phyloP scores from a whole-genome alignment of 2,329 filamentous ascomycete genomes.

The Podosphaera leucotricha region DNA sequence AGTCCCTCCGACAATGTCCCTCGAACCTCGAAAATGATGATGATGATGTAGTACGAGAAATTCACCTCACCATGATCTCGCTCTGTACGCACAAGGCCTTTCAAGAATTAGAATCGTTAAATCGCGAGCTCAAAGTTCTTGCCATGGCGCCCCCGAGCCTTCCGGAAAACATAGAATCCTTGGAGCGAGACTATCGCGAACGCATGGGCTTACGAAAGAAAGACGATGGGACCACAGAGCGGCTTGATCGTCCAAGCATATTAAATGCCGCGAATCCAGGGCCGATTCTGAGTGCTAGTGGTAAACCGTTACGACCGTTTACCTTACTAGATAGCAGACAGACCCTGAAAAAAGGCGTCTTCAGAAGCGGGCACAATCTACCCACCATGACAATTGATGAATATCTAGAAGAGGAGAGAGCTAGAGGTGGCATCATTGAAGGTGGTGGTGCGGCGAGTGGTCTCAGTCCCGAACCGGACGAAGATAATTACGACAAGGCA shows the following conservation, averaged over 20 bases:
- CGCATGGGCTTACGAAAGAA: conserved; percentile 17
- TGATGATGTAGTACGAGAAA: conserved; percentile 49
- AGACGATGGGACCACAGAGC: conserved; percentile 35
- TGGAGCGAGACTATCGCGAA: conserved; percentile 24
- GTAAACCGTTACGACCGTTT: conserved; percentile 77
- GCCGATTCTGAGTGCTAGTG: conserved; percentile 52
- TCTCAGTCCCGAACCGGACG: conserved; percentile 48
- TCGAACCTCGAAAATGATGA: conserved; percentile 51
- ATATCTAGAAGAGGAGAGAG: conserved; percentile 77
- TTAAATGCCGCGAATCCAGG: conserved; percentile 29
- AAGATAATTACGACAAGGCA: conserved; percentile 71
- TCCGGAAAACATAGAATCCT: conserved; percentile 20
- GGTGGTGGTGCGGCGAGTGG: conserved; percentile 61
- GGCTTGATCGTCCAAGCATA: conserved; percentile 42
- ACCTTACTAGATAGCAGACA: conserved; percentile 60
- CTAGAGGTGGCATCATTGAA: conserved; percentile 69
- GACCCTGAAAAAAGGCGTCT: conserved; percentile 57
- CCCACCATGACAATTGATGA: conserved; percentile 97
- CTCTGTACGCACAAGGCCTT: conserved; percentile 61
- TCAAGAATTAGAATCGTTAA: conserved; percentile 65
- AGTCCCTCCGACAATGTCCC: conserved; percentile 36
- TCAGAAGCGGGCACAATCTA: conserved; percentile 73
- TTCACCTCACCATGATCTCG: conserved; percentile 53
- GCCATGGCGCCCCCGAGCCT: conserved; percentile 39
- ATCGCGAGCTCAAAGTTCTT: conserved; percentile 64